These are phyloP conservation scores for Colletotrichum spaethianum DNA, from an alignment of 2,329 filamentous ascomycete genomes.

Conservation along the genomic window DNA sequence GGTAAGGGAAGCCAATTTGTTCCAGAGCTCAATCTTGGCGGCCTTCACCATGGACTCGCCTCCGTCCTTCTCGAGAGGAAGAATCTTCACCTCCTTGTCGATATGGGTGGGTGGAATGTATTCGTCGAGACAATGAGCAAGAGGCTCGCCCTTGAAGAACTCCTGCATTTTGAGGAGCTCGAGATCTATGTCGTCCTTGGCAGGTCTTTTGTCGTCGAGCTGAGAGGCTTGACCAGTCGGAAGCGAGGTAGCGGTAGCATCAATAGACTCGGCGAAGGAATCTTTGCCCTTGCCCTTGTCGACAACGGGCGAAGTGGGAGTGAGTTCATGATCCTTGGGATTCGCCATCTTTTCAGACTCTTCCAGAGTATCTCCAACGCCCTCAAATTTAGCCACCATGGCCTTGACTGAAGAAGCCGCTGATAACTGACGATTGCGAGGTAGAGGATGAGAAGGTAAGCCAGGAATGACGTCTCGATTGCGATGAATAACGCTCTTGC, in stretches of 20 bases:
- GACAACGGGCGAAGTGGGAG: constrained; percentile 5
- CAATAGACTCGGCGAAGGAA: constrained; percentile 2
- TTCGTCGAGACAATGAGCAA: constrained; percentile 31
- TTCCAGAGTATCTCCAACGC: not conserved
- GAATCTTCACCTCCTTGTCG: constrained; percentile 16
- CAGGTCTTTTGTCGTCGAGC: not conserved
- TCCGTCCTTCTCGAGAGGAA: constrained; percentile 21
- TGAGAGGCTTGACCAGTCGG: not conserved
- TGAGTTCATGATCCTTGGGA: not conserved
- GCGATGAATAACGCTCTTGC: constrained; percentile 21
- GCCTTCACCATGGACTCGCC: constrained; percentile 28
- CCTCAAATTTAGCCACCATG: constrained; percentile 38
- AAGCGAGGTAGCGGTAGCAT: not conserved
- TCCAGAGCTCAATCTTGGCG: constrained; percentile 28
- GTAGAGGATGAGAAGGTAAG: not conserved
- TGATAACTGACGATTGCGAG: constrained; percentile 28
- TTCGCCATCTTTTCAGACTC: constrained; percentile 4
- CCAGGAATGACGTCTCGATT: constrained; percentile 29
- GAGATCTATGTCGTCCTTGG: constrained; percentile 13
- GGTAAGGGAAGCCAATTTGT: constrained; percentile 19
- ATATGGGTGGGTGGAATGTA: constrained; percentile 23
- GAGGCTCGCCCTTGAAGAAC: constrained; percentile 24
- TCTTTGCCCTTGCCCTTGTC: constrained; percentile 24
- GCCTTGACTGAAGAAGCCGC: constrained; percentile 34
- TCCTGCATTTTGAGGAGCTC: constrained; percentile 37